phyloP scores from a whole-genome alignment of 176 grass and related monocot genomes.

The Lolium multiflorum region DNA sequence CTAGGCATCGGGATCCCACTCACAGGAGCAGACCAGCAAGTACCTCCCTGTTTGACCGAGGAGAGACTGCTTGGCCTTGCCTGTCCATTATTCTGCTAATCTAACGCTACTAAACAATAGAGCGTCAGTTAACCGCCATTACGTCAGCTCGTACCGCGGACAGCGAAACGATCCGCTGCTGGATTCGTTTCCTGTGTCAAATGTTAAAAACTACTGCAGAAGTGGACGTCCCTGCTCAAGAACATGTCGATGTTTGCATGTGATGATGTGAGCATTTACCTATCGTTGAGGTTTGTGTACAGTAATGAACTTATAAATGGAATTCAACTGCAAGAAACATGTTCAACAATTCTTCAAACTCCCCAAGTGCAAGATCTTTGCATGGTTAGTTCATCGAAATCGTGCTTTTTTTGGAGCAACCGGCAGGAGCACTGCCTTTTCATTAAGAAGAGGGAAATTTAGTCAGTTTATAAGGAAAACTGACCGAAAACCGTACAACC shows the following conservation, averaged over 20 bases:
- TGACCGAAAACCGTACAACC: too few species aligned
- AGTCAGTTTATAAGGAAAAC: too few species aligned
- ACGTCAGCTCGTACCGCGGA: slow-evolving; percentile 11
- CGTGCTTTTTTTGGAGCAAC: too few species aligned
- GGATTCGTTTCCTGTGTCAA: background rate
- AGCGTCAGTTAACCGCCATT: background rate
- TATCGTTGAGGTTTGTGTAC: background rate
- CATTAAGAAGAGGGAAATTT: too few species aligned
- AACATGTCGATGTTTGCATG: slow-evolving; percentile 9
- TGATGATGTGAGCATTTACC: slow-evolving; percentile 25
- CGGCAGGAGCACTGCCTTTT: too few species aligned
- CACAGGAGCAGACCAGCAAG: slow-evolving; percentile 5
- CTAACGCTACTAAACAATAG: slow-evolving; percentile 1
- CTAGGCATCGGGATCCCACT: slow-evolving; percentile 2
- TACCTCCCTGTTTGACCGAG: background rate
- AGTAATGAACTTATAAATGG: background rate
- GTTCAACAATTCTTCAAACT: too few species aligned
- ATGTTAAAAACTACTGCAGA: slow-evolving; percentile 23
- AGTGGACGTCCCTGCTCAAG: slow-evolving; percentile 23
- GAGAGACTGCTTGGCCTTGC: slow-evolving; percentile 13
- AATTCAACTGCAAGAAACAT: background rate
- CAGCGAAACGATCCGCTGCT: slow-evolving; percentile 29
- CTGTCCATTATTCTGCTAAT: background rate
- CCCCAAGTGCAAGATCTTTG: too few species aligned
- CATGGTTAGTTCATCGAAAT: too few species aligned